A percentile compares a stretch with the other conserved stretches of the same genome.
These are phyloP conservation scores for Avena insularis DNA, from an alignment of 176 grass and related monocot species.

Conservation along the genomic window DNA sequence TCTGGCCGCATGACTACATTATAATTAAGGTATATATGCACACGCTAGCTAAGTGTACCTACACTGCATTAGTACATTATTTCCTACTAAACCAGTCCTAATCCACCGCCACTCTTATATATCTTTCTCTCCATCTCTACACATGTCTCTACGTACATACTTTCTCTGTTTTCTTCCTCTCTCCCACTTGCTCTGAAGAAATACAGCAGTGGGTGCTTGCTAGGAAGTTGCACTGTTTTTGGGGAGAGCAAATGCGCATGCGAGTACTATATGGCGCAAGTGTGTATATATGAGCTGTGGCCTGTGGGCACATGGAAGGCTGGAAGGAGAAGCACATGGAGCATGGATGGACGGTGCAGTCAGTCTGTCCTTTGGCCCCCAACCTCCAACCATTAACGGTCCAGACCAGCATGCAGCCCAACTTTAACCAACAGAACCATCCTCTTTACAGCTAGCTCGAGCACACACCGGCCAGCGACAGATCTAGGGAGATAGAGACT, in stretches of 20 bases:
- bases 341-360: conserved; percentile 60
- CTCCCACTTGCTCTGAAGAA: neutral
- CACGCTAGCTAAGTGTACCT: neutral
- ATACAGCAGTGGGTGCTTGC: neutral
- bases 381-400: conserved; percentile 52
- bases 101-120: neutral
- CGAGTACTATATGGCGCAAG: neutral
- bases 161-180: too few species aligned
- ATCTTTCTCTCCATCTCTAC: too few species aligned
- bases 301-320: conserved; percentile 36
- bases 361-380: conserved; percentile 41
- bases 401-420: conserved; percentile 26
- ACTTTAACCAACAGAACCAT: conserved; percentile 44
- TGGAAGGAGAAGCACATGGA: neutral
- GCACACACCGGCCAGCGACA: neutral
- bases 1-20: too few species aligned
- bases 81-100: neutral
- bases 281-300: neutral
- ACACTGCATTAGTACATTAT: neutral
- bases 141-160: neutral
- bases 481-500: neutral
- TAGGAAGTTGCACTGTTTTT: neutral
- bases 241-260: neutral
- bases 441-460: conserved; percentile 62
- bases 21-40: neutral